phyloP scores from a whole-genome alignment of 768 basidiomycete species.

The Mycena sanguinolenta region DNA sequence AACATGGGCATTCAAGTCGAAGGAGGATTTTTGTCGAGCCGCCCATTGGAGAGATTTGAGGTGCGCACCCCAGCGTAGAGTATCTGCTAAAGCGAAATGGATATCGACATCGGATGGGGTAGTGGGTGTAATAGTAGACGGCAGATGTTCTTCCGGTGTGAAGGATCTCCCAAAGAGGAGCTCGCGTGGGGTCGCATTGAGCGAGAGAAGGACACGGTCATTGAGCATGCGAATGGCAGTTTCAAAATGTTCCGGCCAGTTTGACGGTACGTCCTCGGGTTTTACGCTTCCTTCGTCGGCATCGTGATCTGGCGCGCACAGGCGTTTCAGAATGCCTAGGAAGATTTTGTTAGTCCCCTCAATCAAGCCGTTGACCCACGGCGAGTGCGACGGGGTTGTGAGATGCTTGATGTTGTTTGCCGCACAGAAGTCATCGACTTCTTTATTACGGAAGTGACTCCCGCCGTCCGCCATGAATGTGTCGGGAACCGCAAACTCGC shows the following conservation, averaged over 20 bases:
- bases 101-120: conserved; percentile 17
- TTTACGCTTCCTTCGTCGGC: conserved; percentile 26
- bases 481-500: conserved; percentile 20
- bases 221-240: conserved; percentile 39
- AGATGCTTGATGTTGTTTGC: conserved; percentile 32
- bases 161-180: conserved; percentile 48
- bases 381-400: conserved; percentile 31
- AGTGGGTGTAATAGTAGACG: not conserved
- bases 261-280: conserved; percentile 34
- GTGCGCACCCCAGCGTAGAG: conserved; percentile 38
- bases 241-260: conserved; percentile 45
- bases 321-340: conserved; percentile 34
- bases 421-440: conserved; percentile 36
- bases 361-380: conserved; percentile 42
- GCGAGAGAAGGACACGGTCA: conserved; percentile 39
- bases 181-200: conserved; percentile 41
- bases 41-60: conserved; percentile 34
- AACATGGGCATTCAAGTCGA: conserved; percentile 35
- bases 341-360: conserved; percentile 35
- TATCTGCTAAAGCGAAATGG: conserved; percentile 41
- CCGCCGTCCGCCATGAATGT: conserved; percentile 41
- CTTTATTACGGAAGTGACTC: conserved; percentile 40
- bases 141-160: conserved; percentile 19
- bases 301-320: conserved; percentile 43
- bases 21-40: conserved; percentile 34